Conservation (phyloP, 2,329 filamentous ascomycete species). For the Xylariales sp. region DNA sequence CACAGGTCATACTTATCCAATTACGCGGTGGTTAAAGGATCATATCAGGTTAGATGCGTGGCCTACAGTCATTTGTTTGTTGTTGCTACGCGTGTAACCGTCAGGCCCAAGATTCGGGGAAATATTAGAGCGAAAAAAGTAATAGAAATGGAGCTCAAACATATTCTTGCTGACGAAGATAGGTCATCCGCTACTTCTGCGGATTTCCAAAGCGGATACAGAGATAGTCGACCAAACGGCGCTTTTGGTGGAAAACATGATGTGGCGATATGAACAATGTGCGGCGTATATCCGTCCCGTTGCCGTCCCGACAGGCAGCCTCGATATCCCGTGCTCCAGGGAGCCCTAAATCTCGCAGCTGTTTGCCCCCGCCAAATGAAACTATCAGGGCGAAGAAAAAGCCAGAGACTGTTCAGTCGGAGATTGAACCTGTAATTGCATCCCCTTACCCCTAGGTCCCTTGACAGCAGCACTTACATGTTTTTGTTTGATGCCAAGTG, state of each 20-base stretch:
- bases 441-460: background rate
- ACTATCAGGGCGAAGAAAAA: background rate
- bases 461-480: background rate
- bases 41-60: too few species aligned
- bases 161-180: background rate
- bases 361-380: too few species aligned
- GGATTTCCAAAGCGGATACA: too few species aligned
- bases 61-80: background rate
- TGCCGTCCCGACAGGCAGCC: background rate
- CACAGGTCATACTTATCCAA: too few species aligned
- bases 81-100: background rate
- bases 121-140: too few species aligned
- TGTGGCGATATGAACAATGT: too few species aligned
- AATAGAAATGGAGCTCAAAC: background rate
- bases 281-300: background rate
- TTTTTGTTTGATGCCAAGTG: background rate
- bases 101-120: too few species aligned
- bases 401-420: background rate
- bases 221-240: background rate
- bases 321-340: background rate
- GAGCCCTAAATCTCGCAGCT: too few species aligned
- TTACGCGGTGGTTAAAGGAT: too few species aligned
- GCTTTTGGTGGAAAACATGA: background rate
- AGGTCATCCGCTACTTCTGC: too few species aligned
- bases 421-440: background rate